Evolutionary conservation across 1,284 basidiomycete species (phyloP).

Genomic region (Melanopsichium pennsylvanicum): DNA sequence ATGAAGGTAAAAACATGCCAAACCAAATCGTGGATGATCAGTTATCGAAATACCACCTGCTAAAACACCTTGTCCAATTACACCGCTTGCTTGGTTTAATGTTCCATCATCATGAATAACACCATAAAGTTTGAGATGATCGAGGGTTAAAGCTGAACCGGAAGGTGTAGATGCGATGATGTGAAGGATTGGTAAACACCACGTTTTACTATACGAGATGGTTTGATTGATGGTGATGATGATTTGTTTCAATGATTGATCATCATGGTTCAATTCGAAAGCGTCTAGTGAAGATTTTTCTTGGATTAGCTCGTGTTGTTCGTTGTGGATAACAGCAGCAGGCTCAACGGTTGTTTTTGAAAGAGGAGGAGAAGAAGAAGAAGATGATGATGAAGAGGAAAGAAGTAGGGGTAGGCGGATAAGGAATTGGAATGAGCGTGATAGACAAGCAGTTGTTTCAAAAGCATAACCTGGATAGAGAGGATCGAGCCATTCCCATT

Average conservation of each 20-base stretch:
- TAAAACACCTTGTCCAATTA: not conserved
- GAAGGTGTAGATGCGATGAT: slow-evolving; percentile 8
- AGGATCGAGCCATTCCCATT: slow-evolving; percentile 7
- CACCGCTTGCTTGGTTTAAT: too few species aligned
- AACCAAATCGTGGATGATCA: slow-evolving; percentile 16
- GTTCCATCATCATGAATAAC: too few species aligned
- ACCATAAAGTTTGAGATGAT: slow-evolving; percentile 6
- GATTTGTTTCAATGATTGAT: not conserved
- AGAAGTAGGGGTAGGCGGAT: too few species aligned
- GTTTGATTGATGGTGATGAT: slow-evolving; percentile 8
- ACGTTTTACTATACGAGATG: slow-evolving; percentile 13
- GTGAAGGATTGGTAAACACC: slow-evolving; percentile 26
- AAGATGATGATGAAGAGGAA: too few species aligned
- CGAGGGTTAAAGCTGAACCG: slow-evolving; percentile 3
- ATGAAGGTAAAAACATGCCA: slow-evolving; percentile 25
- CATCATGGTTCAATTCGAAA: too few species aligned
- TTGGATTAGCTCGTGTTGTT: too few species aligned
- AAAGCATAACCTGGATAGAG: not conserved
- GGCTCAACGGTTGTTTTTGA: too few species aligned
- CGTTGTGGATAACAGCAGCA: too few species aligned
- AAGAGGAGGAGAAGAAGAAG: not conserved
- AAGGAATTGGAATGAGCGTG: slow-evolving; percentile 5
- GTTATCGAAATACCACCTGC: slow-evolving; percentile 13
- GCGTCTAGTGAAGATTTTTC: too few species aligned
- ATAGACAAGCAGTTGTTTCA: slow-evolving; percentile 3